Conservation (phyloP, 2,329 filamentous ascomycete species). For the Lecanicillium sp. region DNA sequence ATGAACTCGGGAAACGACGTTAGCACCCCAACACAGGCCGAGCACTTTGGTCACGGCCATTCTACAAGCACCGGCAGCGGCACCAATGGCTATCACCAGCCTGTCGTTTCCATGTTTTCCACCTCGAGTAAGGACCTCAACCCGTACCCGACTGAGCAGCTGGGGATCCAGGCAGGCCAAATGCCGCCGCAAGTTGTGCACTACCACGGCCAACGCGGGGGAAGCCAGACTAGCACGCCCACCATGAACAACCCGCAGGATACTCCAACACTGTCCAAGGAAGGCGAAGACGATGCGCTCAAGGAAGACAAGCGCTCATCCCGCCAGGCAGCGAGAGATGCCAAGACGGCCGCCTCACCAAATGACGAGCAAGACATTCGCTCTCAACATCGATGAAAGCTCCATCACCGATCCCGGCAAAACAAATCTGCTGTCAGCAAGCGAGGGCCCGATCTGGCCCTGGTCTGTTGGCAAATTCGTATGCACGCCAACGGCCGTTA, state of each 20-base stretch:
- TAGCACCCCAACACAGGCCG: slow-evolving; percentile 56
- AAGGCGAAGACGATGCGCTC: slow-evolving; percentile 40
- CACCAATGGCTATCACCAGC: slow-evolving; percentile 62
- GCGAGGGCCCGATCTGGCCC: too few species aligned
- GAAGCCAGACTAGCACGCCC: slow-evolving; percentile 60
- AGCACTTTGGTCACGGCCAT: slow-evolving; percentile 44
- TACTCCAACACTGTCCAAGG: slow-evolving; percentile 35
- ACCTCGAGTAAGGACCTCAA: slow-evolving; percentile 65
- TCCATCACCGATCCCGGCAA: too few species aligned
- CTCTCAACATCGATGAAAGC: slow-evolving; percentile 11
- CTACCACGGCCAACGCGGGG: slow-evolving; percentile 62
- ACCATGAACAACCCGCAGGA: slow-evolving; percentile 50
- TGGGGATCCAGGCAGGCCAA: slow-evolving; percentile 57
- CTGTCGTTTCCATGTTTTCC: slow-evolving; percentile 62
- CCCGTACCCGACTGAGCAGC: slow-evolving; percentile 59
- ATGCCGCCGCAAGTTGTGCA: slow-evolving; percentile 60
- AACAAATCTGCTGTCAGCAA: too few species aligned
- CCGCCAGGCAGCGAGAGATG: not conserved
- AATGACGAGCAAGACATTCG: slow-evolving; percentile 3
- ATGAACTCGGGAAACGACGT: slow-evolving; percentile 48
- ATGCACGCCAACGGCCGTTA: too few species aligned
- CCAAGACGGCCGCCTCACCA: not conserved
- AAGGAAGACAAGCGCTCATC: slow-evolving; percentile 6
- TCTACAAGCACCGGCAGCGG: slow-evolving; percentile 38
- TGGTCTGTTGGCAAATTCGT: too few species aligned